These are phyloP conservation scores for Paramicrosporidium saccamoebae DNA, from an alignment of 371 early-diverging fungal genomes.

Conservation along the genomic window DNA sequence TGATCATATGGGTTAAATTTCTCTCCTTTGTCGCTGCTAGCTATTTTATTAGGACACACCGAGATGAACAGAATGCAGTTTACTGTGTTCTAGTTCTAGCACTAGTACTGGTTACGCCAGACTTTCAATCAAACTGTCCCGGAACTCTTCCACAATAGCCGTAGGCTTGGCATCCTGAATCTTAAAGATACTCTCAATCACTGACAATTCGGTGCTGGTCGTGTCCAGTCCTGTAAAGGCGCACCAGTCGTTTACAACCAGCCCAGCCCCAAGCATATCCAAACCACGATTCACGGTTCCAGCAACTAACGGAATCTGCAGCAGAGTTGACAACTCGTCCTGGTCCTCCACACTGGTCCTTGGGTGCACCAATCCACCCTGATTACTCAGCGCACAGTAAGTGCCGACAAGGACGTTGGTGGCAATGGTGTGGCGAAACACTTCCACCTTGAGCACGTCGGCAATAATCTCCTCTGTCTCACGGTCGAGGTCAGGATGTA, in stretches of 20 bases:
- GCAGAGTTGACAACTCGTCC: conserved; percentile 88
- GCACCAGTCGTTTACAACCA: conserved; percentile 96
- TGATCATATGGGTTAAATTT: too few species aligned
- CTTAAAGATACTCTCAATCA: conserved; percentile 95
- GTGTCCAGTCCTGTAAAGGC: conserved; percentile 94
- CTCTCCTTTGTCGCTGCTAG: too few species aligned
- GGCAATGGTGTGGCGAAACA: conserved; percentile 94
- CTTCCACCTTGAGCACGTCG: conserved; percentile 90
- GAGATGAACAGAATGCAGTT: too few species aligned
- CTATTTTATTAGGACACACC: too few species aligned
- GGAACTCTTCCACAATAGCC: conserved; percentile 64
- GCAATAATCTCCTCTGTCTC: conserved; percentile 96
- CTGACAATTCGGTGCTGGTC: conserved; percentile 87
- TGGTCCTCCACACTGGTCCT: conserved; percentile 83
- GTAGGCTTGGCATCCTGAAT: conserved; percentile 60
- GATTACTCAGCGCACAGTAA: conserved; percentile 88
- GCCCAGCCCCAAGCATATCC: conserved; percentile 87
- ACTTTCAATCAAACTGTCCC: conserved; percentile 80
- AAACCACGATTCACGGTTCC: conserved; percentile 98
- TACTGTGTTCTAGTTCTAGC: too few species aligned
- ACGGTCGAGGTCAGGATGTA: conserved; percentile 92
- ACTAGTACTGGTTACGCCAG: too few species aligned
- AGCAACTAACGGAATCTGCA: conserved; percentile 91
- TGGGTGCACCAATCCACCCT: conserved; percentile 94
- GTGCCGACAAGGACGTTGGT: conserved; percentile 94